Conservation (phyloP, 2,329 filamentous ascomycete genomes). For the Ophiosphaerella herpotricha region DNA sequence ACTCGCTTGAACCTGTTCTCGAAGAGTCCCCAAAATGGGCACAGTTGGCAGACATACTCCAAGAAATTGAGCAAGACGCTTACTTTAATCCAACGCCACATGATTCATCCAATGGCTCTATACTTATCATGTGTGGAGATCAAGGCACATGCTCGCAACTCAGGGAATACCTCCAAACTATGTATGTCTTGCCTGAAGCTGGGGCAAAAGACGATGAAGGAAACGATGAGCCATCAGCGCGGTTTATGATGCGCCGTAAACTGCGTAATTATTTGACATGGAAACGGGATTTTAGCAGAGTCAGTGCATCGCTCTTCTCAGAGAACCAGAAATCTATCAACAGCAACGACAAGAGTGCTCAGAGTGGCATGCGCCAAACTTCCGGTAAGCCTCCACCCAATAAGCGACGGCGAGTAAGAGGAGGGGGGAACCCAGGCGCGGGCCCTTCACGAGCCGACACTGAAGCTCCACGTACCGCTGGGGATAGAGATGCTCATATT, state of each 20-base stretch:
- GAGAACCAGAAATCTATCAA: conserved; percentile 80
- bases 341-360: conserved; percentile 61
- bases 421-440: conserved; percentile 68
- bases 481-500: conserved; percentile 83
- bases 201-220: conserved; percentile 55
- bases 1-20: conserved; percentile 77
- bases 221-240: conserved; percentile 68
- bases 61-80: conserved; percentile 89
- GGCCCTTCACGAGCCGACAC: conserved; percentile 68
- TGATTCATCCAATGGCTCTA: conserved; percentile 88
- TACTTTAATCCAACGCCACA: conserved; percentile 78
- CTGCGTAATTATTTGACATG: conserved; percentile 85
- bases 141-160: conserved; percentile 84
- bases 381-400: conserved; percentile 74
- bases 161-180: conserved; percentile 87
- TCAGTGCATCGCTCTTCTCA: conserved; percentile 76
- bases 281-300: conserved; percentile 86
- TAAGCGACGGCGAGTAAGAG: conserved; percentile 83
- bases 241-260: conserved; percentile 87
- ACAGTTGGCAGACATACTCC: conserved; percentile 83
- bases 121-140: conserved; percentile 94
- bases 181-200: conserved; percentile 71
- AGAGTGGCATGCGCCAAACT: conserved; percentile 47
- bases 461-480: conserved; percentile 73
- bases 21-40: conserved; percentile 96